These are phyloP conservation scores for Paratinospora sagittata DNA, from an alignment of 164 flowering plant species.

Conservation along the genomic window DNA sequence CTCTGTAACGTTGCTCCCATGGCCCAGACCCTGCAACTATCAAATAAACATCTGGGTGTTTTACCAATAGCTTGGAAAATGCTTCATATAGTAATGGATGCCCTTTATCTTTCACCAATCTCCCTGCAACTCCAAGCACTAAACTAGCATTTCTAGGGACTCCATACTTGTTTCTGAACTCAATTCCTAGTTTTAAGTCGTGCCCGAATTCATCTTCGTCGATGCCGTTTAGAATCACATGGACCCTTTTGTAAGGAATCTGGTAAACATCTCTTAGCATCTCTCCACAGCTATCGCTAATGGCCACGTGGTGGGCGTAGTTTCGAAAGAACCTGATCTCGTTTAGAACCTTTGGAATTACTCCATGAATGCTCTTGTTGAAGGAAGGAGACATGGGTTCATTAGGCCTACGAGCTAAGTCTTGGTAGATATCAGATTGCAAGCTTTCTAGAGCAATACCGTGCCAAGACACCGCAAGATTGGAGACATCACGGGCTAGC, in stretches of 20 bases:
- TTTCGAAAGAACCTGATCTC: slow-evolving; percentile 75
- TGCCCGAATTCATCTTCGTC: slow-evolving; percentile 40
- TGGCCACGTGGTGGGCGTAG: slow-evolving; percentile 76
- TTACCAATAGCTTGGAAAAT: slow-evolving; percentile 34
- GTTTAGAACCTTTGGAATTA: slow-evolving; percentile 49
- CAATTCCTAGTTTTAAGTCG: slow-evolving; percentile 30
- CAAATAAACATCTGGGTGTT: slow-evolving; percentile 42
- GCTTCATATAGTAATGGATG: slow-evolving; percentile 73
- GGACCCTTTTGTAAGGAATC: slow-evolving; percentile 64
- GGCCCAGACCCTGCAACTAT: slow-evolving; percentile 87
- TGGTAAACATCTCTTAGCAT: slow-evolving; percentile 82
- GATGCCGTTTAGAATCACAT: slow-evolving; percentile 81
- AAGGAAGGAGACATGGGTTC: slow-evolving; percentile 52
- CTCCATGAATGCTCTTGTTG: slow-evolving; percentile 39
- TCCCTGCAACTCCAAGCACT: slow-evolving; percentile 76
- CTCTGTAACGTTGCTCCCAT: slow-evolving; percentile 62
- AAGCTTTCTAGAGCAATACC: slow-evolving; percentile 80
- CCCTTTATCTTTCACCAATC: slow-evolving; percentile 84
- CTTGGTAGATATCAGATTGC: slow-evolving; percentile 68
- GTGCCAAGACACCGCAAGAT: slow-evolving; percentile 85
- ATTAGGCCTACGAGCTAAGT: slow-evolving; percentile 37
- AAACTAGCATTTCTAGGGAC: slow-evolving; percentile 54
- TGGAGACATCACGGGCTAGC: slow-evolving; percentile 49
- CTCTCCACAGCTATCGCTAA: slow-evolving; percentile 86
- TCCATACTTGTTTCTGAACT: slow-evolving; percentile 46